A percentile compares a stretch with the other conserved stretches of the same genome.
Conservation (phyloP, 176 grass and related monocot species). For the Phoenix dactylifera region DNA sequence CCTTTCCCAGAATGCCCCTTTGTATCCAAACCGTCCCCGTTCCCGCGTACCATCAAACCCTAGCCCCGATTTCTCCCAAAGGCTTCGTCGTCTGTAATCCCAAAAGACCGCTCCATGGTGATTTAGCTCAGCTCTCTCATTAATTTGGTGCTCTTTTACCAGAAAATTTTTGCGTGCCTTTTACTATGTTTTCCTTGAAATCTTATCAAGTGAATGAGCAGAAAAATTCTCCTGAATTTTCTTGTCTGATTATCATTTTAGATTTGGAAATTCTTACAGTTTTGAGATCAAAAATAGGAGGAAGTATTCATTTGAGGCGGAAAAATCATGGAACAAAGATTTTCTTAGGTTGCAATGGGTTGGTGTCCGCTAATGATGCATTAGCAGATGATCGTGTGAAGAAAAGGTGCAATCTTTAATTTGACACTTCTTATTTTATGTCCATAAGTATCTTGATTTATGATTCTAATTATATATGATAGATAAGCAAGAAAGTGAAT, state of each 20-base stretch:
- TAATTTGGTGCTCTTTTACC: neutral
- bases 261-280: neutral
- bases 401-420: conserved; percentile 45
- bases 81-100: neutral
- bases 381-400: conserved; percentile 29
- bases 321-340: conserved; percentile 15
- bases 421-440: neutral
- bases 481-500: too few relatives aligned
- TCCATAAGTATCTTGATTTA: neutral
- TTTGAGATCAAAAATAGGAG: neutral
- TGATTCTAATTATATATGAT: too few relatives aligned
- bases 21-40: neutral
- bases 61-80: neutral
- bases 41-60: neutral
- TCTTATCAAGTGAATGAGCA: too few relatives aligned
- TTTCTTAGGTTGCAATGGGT: conserved; percentile 19
- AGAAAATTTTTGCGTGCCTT: too few relatives aligned
- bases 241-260: neutral
- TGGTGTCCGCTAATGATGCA: conserved; percentile 33
- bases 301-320: neutral
- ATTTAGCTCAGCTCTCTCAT: neutral
- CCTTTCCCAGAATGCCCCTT: neutral
- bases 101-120: neutral
- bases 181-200: neutral
- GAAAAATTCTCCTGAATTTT: too few relatives aligned